Base-by-base conservation (phyloP, 192 early-diverging fungal genomes). In the Haplosporangium gracile region DNA sequence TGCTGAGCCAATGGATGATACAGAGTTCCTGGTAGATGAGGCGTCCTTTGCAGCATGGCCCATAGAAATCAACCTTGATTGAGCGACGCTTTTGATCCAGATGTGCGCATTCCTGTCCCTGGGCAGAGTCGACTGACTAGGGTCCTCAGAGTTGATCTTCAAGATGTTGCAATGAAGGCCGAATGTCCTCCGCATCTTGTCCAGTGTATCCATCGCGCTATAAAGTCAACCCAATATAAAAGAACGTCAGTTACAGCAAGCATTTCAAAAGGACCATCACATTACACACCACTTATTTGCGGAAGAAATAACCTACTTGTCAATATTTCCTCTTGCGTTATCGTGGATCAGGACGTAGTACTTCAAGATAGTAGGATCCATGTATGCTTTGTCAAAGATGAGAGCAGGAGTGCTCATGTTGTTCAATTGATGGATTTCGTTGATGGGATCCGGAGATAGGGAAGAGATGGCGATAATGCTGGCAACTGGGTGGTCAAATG, bases 401-500 rank as follows among this genome's bases (percentile, higher is more conserved):
- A 91, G 77, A 8, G 93, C 84, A 26, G 93, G 90, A 2, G 83
- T 88, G 51, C 90, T 85, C 71, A 87, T 82, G 68, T 90, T 88
- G 80, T 91, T 91, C 26, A 97, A 80, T 49, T 88, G 83, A 68
- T 89, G 90, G 40, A 97, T 82, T 8, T 95, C 90, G 9, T 88
- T 92, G 15, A 98, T 89, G 0, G 97, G 97, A 82, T 98, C 96
- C 0, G 92, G 88, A 53, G 96, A 93, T 3, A 93, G 85, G 4
- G 96, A 95, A 0, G 90, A 90, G 47, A 92, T 86, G 42, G 89
- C 91, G 70, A 92, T 90, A 91, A 97, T 86, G 82, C 96, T 96
- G 40, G 96, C 97, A 7, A 98, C 94, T 2, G 98, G 98, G 88
- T 99, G 97, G 63, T 97, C 95, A 82, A 99, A 98, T 8, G 96